These are phyloP conservation scores for Yamadazyma akitaensis DNA, from an alignment of 805 yeast species.

Conservation along the genomic window DNA sequence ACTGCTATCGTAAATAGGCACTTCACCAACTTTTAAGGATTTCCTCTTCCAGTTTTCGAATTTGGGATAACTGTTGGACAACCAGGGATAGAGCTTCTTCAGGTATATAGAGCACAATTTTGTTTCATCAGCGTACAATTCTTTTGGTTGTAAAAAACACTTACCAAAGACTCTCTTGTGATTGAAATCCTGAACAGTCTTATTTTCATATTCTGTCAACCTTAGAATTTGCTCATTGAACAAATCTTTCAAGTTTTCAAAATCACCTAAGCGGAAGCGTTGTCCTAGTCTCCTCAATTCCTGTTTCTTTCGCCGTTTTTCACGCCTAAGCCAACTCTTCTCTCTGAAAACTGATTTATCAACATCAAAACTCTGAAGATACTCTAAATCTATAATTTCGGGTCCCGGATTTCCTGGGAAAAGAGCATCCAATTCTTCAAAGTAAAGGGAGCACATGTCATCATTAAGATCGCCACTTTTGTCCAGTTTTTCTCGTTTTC, in stretches of 20 bases:
- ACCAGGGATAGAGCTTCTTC: conserved; percentile 27
- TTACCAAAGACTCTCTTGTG: conserved; percentile 26
- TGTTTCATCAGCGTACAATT: not conserved
- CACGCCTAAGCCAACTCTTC: conserved; percentile 24
- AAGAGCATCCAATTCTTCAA: conserved; percentile 11
- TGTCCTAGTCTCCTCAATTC: conserved; percentile 14
- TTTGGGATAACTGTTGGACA: conserved; percentile 23
- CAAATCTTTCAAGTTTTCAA: conserved; percentile 8
- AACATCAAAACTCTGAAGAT: conserved; percentile 9
- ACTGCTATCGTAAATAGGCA: conserved; percentile 13
- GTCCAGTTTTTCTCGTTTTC: not conserved
- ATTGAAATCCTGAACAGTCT: conserved; percentile 17
- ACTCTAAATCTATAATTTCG: conserved; percentile 12
- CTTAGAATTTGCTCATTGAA: conserved; percentile 7
- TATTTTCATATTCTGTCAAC: conserved; percentile 17
- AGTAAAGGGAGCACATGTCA: conserved; percentile 16
- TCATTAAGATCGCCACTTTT: not conserved
- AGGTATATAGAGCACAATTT: conserved; percentile 15
- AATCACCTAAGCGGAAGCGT: conserved; percentile 13
- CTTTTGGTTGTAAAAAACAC: conserved; percentile 17
- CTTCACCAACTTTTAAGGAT: conserved; percentile 5
- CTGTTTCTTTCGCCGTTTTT: conserved; percentile 14
- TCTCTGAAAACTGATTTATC: conserved; percentile 23
- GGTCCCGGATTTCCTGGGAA: conserved; percentile 9
- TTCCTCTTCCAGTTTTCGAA: conserved; percentile 17